Base-by-base conservation (phyloP, 345 rosid genomes). In the Syzygium jambos region DNA sequence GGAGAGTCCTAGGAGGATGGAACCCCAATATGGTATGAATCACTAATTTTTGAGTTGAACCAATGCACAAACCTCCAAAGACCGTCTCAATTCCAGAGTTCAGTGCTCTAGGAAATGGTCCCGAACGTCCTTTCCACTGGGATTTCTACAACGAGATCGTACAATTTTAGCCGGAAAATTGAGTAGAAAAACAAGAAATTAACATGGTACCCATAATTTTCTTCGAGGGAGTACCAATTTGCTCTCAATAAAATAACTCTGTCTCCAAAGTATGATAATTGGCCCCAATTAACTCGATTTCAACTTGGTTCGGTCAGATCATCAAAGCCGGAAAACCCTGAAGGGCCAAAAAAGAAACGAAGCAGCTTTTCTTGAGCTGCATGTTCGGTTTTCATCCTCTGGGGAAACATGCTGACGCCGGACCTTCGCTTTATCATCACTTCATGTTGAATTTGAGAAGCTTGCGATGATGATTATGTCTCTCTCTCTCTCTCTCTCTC, bases 371-470 rank as follows among this genome's bases (percentile, higher is more conserved):
- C 49, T 73, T 19, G 82, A 63, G 83, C 52, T 23, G 63, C 82
- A 86, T 86, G 87, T 86, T 86, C 82, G 83, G 87, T 51, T 51
- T 86, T 73, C 87, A 65, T 15, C 87, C 54, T 65, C 27, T 41
- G 87, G 54, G 87, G 87, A 86, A 86, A 86, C 87, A 86, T 86
- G 80, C 55, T 86, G 87, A 86, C 87, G 87, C 87, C 78, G 87
- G 57, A 86, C 11, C 78, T 86, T 65, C 52, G 83, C 87, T 86
- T 86, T 86, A 49, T 73, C 87, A 34, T 59, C 87, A 85, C 73
- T 85, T 29, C 53, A 49, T 46, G 87, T 61, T 86, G 87, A 86
- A 86, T 86, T 86, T 63, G 87, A 78, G 82, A 86, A 51, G 52
- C 83, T 52, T 38, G 21, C 78, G 83, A 49, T 51, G 52, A 86